Evolutionary conservation across 495 filamentous ascomycete species (phyloP).

Genomic region (Platismatia glauca): DNA sequence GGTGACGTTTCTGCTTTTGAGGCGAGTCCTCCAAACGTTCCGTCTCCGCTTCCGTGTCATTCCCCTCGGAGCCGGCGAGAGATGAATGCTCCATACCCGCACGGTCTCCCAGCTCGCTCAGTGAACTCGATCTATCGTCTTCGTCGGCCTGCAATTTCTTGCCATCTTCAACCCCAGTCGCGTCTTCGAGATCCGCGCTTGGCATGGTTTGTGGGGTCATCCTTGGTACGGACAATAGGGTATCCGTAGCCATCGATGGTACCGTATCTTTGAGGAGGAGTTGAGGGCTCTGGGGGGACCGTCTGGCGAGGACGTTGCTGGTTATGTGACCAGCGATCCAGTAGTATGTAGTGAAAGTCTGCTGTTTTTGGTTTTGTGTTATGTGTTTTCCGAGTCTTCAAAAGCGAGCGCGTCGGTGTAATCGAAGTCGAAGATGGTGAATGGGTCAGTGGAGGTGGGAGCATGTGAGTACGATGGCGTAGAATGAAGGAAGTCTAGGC

Average conservation of each 20-base stretch:
- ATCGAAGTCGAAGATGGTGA: background rate
- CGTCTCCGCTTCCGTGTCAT: conserved; percentile 97
- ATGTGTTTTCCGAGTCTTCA: background rate
- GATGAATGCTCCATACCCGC: conserved; percentile 49
- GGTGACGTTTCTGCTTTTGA: conserved; percentile 52
- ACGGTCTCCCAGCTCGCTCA: conserved; percentile 87
- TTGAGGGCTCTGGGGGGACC: background rate
- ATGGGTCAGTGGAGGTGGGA: conserved; percentile 4
- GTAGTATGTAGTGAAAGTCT: background rate
- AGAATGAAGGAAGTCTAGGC: background rate
- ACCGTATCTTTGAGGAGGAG: background rate
- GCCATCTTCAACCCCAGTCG: conserved; percentile 1
- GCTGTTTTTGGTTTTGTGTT: background rate
- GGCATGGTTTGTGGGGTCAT: conserved; percentile 4
- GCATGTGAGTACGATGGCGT: background rate
- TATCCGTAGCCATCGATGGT: conserved; percentile 9
- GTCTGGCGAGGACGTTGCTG: background rate
- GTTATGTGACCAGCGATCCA: background rate
- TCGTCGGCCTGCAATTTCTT: conserved; percentile 2
- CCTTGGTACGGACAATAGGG: background rate
- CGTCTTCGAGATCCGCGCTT: conserved; percentile 1
- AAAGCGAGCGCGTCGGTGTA: background rate
- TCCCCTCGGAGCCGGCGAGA: conserved; percentile 40
- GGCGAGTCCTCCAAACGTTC: conserved; percentile 92
- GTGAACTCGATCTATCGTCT: conserved; percentile 51